Percentiles rank a stretch among this genome's conserved stretches.
Conservation (phyloP, 2,329 filamentous ascomycete genomes). For the Apiospora kogelbergensis region DNA sequence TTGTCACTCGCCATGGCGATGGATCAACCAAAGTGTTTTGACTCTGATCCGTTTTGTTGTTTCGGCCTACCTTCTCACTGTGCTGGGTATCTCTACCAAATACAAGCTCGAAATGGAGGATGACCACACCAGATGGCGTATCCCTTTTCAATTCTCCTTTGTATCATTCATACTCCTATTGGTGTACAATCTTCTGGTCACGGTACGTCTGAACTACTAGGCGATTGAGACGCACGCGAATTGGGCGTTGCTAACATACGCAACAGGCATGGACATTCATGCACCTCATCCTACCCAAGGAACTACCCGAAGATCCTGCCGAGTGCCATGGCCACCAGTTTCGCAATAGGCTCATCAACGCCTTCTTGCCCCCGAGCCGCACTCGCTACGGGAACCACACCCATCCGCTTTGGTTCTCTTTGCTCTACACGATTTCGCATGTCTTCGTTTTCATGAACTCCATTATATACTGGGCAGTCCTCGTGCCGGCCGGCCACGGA, state of each 20-base stretch:
- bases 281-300: constrained; percentile 48
- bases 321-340: constrained; percentile 29
- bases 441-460: constrained; percentile 52
- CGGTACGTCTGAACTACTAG: constrained; percentile 38
- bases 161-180: constrained; percentile 43
- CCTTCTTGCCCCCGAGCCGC: constrained; percentile 46
- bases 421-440: constrained; percentile 48
- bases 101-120: constrained; percentile 45
- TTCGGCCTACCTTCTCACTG: constrained; percentile 42
- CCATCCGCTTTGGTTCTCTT: constrained; percentile 45
- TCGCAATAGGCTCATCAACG: constrained; percentile 37
- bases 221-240: neutral
- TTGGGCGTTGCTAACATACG: neutral
- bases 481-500: constrained; percentile 38
- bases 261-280: constrained; percentile 53
- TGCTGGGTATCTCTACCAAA: constrained; percentile 41
- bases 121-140: constrained; percentile 38
- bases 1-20: constrained; percentile 51
- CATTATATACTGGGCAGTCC: constrained; percentile 46
- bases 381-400: constrained; percentile 30
- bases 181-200: constrained; percentile 45
- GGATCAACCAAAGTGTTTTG: constrained; percentile 45
- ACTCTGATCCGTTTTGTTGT: constrained; percentile 43
- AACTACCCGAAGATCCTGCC: constrained; percentile 31
- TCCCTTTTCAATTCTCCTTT: constrained; percentile 50